A percentile compares a stretch with the other conserved stretches of the same genome.
These are phyloP conservation scores for Westerdykella sp. DNA, from an alignment of 2,329 filamentous ascomycete genomes.

Conservation along the genomic window DNA sequence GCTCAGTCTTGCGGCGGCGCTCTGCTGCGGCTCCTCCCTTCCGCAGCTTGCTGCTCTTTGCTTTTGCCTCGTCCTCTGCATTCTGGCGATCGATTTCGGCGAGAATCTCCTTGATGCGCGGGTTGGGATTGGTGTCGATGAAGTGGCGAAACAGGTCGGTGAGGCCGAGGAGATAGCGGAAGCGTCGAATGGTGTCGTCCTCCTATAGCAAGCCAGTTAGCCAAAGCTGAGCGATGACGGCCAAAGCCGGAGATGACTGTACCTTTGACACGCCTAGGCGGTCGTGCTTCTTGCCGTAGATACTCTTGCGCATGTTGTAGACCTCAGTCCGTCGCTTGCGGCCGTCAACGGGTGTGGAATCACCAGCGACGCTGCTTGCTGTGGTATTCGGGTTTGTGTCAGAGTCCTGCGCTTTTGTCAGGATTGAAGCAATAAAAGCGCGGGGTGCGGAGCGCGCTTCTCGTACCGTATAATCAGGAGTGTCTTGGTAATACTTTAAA, in stretches of 20 bases:
- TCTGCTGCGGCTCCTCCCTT: conserved; percentile 79
- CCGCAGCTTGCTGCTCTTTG: conserved; percentile 67
- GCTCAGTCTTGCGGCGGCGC: conserved; percentile 81
- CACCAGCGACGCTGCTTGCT: conserved; percentile 80
- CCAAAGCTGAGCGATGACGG: background rate
- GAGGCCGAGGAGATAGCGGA: conserved; percentile 87
- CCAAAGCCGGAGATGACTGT: conserved; percentile 19
- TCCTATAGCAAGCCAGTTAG: conserved; percentile 51
- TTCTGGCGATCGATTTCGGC: conserved; percentile 92
- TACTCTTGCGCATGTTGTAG: conserved; percentile 81
- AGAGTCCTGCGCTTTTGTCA: conserved; percentile 48
- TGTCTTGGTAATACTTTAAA: conserved; percentile 49
- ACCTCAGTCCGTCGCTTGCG: conserved; percentile 81
- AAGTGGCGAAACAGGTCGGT: conserved; percentile 98
- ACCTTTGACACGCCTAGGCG: conserved; percentile 89
- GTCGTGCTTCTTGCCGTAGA: conserved; percentile 93
- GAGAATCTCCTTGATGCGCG: conserved; percentile 90
- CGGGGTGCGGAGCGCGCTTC: background rate
- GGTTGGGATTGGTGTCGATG: conserved; percentile 95
- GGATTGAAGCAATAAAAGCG: conserved; percentile 4
- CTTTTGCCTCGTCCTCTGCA: conserved; percentile 60
- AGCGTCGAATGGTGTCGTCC: conserved; percentile 89
- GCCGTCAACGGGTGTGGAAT: conserved; percentile 61
- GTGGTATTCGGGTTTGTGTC: conserved; percentile 62
- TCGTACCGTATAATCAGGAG: conserved; percentile 55